Percentiles rank a stretch among this genome's conserved stretches.
Evolutionary conservation across 352 stramenopile genomes (phyloP).

Genomic region (Globisporangium cederbergense): DNA sequence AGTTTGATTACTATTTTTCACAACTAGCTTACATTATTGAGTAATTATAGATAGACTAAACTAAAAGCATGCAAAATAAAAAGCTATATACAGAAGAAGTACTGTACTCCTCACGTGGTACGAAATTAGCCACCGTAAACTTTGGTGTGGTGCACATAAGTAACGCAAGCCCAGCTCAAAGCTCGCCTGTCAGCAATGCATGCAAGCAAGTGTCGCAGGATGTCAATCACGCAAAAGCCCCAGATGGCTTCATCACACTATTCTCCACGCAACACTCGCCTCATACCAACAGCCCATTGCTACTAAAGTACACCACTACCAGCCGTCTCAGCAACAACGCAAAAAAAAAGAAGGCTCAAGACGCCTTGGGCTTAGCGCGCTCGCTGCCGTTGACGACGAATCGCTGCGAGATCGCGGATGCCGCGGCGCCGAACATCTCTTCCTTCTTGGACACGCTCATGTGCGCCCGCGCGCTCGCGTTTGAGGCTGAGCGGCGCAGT

Average conservation of each 20-base stretch:
- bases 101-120: not conserved
- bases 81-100: too few relatives aligned
- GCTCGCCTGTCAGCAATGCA: not conserved
- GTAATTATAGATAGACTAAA: too few relatives aligned
- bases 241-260: not conserved
- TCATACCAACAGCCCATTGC: not conserved
- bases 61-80: too few relatives aligned
- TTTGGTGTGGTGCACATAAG: not conserved
- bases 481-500: slow-evolving; percentile 56
- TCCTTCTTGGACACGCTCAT: slow-evolving; percentile 83
- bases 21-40: too few relatives aligned
- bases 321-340: not conserved
- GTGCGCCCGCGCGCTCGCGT: slow-evolving; percentile 54
- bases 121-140: not conserved
- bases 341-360: slow-evolving; percentile 12
- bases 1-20: too few relatives aligned
- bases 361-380: slow-evolving; percentile 21
- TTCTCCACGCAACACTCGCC: not conserved
- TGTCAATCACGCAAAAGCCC: not conserved
- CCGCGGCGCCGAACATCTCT: slow-evolving; percentile 76
- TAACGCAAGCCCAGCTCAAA: too few relatives aligned
- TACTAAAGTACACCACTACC: not conserved
- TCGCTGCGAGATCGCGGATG: slow-evolving; percentile 71
- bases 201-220: not conserved
- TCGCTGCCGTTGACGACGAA: slow-evolving; percentile 52